Base-by-base conservation (phyloP, 148 eudicot species). In the Rhododendron ovatum region DNA sequence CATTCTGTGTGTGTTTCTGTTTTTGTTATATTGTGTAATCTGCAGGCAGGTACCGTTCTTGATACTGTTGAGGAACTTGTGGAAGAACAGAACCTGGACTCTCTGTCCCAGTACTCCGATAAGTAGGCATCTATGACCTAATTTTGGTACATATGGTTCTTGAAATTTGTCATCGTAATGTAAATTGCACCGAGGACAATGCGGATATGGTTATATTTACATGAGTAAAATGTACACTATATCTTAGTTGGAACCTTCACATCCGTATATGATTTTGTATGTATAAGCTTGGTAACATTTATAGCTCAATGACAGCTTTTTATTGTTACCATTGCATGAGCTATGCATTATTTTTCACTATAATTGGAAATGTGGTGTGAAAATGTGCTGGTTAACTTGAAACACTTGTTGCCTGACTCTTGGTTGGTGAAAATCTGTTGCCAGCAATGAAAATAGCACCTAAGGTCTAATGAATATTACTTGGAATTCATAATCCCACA, bases 31-130 rank as follows among this genome's bases (percentile, higher is more conserved):
- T 15, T 48, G 5, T 20, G 3, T 51, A 14, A 51, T 83, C 41
- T 92, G 86, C 89, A 94, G 94, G 91, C 88, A 76, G 93, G 93
- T 80, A 84, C 88, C 79, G 55, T 84, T 89, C 92, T 95, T 84
- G 94, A 93, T 87, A 90, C 90, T 65, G 93, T 94, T 17, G 98
- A 93, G 88, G 87, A 95, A 74, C 90, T 91, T 82, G 92, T 92
- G 76, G 98, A 95, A 90, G 94, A 93, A 91, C 95, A 90, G 88
- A 93, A 77, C 84, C 75, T 94, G 90, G 96, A 95, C 78, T 92
- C 96, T 33, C 82, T 94, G 83, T 41, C 7, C 45, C 45, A 41
- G 45, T 88, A 35, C 86, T 88, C 91, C 47, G 88, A 92, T 43
- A 93, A 90, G 96, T 93, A 93, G 77, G 51, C 35, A 30, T 82